A percentile compares a stretch with the other conserved stretches of the same genome.
These are phyloP conservation scores for Pseudocercospora cruenta DNA, from an alignment of 2,329 filamentous ascomycete genomes.

Conservation along the genomic window DNA sequence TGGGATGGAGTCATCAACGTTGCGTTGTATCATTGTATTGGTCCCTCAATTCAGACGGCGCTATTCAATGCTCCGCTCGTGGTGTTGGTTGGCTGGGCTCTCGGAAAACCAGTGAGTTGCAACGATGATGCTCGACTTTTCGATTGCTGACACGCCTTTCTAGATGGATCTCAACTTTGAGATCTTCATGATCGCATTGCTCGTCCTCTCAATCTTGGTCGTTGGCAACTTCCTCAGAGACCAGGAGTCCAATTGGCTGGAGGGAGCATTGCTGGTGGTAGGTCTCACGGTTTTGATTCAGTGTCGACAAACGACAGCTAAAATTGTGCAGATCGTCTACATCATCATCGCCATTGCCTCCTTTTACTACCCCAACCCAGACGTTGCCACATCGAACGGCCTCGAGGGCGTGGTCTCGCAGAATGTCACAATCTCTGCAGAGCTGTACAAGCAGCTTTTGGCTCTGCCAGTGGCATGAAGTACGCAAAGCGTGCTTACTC, in stretches of 20 bases:
- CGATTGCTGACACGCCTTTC: neutral
- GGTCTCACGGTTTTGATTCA: neutral
- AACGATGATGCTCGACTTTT: neutral
- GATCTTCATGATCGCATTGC: constrained; percentile 80
- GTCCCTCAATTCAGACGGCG: constrained; percentile 84
- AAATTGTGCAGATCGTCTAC: constrained; percentile 55
- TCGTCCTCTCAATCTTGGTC: constrained; percentile 76
- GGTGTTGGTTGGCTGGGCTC: constrained; percentile 81
- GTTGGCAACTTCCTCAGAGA: constrained; percentile 77
- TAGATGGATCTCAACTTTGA: constrained; percentile 81
- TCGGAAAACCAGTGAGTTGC: constrained; percentile 45
- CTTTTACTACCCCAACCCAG: constrained; percentile 64
- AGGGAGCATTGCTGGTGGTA: constrained; percentile 74
- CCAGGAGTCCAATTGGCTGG: constrained; percentile 86
- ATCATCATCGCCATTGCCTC: constrained; percentile 64
- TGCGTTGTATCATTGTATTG: constrained; percentile 81
- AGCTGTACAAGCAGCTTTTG: constrained; percentile 27
- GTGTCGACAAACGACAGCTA: neutral
- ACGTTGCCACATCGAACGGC: constrained; percentile 27
- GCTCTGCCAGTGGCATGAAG: constrained; percentile 12
- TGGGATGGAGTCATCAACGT: constrained; percentile 78
- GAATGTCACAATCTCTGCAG: constrained; percentile 23
- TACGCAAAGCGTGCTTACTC: neutral
- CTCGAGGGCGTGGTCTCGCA: constrained; percentile 15
- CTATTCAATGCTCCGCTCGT: constrained; percentile 84